Conservation (phyloP, 2,329 filamentous ascomycete genomes). For the Colletotrichum filicis region DNA sequence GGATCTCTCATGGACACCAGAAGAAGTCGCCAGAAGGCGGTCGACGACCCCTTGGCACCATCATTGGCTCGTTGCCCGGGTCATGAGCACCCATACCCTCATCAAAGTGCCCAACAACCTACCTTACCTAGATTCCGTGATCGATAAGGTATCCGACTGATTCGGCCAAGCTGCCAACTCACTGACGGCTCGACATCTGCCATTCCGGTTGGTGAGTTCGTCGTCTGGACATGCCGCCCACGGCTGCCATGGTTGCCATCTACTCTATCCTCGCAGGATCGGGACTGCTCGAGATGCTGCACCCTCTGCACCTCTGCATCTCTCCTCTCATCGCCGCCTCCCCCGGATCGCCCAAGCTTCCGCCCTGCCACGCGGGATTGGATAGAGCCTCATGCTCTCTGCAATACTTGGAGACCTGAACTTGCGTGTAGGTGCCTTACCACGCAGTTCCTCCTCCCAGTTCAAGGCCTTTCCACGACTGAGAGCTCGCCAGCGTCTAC, state of each 20-base stretch:
- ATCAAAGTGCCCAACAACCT: conserved; percentile 8
- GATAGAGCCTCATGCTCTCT: conserved; percentile 11
- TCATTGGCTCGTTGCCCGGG: conserved; percentile 9
- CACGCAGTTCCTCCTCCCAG: conserved; percentile 7
- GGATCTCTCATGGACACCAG: not conserved
- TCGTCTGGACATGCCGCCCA: not conserved
- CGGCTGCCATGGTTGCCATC: conserved; percentile 16
- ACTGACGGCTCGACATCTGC: conserved; percentile 27
- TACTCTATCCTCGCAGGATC: conserved; percentile 13
- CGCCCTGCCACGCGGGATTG: conserved; percentile 1
- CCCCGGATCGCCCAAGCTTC: not conserved
- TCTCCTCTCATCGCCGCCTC: not conserved
- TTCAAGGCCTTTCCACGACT: conserved; percentile 25
- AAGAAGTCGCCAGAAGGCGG: conserved; percentile 31
- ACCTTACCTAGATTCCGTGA: not conserved
- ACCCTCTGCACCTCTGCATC: not conserved
- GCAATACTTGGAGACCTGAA: conserved; percentile 14
- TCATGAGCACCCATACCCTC: conserved; percentile 1
- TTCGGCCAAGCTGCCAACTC: conserved; percentile 30
- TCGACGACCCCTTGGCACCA: not conserved
- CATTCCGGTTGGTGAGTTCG: conserved; percentile 30
- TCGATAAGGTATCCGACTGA: not conserved
- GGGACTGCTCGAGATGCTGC: conserved; percentile 14
- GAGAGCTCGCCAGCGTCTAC: conserved; percentile 7
- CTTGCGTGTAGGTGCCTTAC: conserved; percentile 28